Evolutionary conservation across 176 grass and related monocot genomes (phyloP), one percentile per base, ranked within the genome.

Genomic region (Aegilops bicornis): DNA sequence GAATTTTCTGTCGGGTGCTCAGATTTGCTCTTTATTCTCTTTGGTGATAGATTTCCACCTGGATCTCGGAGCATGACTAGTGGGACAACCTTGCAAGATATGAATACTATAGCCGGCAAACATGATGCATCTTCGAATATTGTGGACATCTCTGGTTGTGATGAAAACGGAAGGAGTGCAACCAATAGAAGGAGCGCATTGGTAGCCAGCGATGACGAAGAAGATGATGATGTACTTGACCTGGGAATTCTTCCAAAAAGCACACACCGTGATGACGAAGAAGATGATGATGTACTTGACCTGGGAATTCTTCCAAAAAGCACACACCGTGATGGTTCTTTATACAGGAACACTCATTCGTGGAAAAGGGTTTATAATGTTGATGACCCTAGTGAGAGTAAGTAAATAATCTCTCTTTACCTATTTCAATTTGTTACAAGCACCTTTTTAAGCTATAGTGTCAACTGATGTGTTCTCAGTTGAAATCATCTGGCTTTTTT

Each of bases 301-400:
- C 2, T 45, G n/a, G 39, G 14, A 16, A 15, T 45, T 15, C 22
- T 85, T 54, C 60, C 59, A 19, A 1, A 54, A 52, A 77, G 59
- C 83, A 85, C 72, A n/a, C 73, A 85, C 42, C 40, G 73, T 77
- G 73, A 85, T 66, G 60, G 73, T 77, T 50, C 61, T 27, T 1
- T 67, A 25, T 85, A 73, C 61, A 54, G 31, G 42, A 2, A 3
- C 42, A 67, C 40, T 16, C 1, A 25, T 8, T 0, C 0, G 32
- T 85, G 72, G 73, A 66, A 54, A 77, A 77, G 2, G 12, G 9
- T 37, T 0, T 77, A 36, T 11, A 9, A 4, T 24, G 48, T 67
- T 67, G 14, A 4, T 14, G 45, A 85, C 42, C 30, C 60, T 65
- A 67, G 9, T 19, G 83, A 85, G 83, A 85, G 83, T 76, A 85